These are phyloP conservation scores for Fimicolochytrium jonesii DNA, from an alignment of 192 early-diverging fungal genomes.

Conservation along the genomic window DNA sequence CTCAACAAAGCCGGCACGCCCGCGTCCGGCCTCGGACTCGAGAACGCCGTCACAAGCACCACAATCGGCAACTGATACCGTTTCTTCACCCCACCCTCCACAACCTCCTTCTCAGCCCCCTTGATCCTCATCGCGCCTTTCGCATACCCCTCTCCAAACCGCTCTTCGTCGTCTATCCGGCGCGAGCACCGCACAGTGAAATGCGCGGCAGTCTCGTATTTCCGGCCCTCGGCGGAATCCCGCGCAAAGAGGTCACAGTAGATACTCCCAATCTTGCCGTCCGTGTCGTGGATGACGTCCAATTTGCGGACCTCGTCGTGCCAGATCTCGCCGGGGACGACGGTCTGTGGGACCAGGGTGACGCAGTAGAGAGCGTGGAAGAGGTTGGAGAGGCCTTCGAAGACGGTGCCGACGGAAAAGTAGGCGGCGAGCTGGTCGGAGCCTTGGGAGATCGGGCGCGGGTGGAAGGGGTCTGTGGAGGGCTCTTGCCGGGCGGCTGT, in stretches of 20 bases:
- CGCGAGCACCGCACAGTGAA: slow-evolving; percentile 91
- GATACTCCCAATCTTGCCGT: slow-evolving; percentile 82
- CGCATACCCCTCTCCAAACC: background rate
- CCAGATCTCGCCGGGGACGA: slow-evolving; percentile 80
- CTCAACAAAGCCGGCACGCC: slow-evolving; percentile 60
- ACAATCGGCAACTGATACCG: slow-evolving; percentile 50
- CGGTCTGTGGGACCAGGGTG: slow-evolving; percentile 62
- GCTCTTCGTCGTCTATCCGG: slow-evolving; percentile 73
- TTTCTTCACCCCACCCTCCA: slow-evolving; percentile 18
- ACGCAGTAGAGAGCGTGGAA: slow-evolving; percentile 87
- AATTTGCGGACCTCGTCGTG: slow-evolving; percentile 86
- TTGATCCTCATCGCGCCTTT: background rate
- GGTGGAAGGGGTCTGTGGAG: slow-evolving; percentile 10
- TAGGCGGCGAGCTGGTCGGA: slow-evolving; percentile 57
- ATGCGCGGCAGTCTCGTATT: slow-evolving; percentile 83
- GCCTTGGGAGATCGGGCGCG: background rate
- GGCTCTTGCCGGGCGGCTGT: background rate
- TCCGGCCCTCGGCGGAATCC: slow-evolving; percentile 32
- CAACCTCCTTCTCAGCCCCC: slow-evolving; percentile 24
- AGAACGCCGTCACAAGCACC: slow-evolving; percentile 44
- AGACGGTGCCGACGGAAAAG: slow-evolving; percentile 83
- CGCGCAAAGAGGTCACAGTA: slow-evolving; percentile 91
- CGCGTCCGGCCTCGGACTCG: slow-evolving; percentile 16
- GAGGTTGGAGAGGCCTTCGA: slow-evolving; percentile 82
- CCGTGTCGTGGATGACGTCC: slow-evolving; percentile 83